phyloP scores from a whole-genome alignment of 345 rosid species.

The Nasturtium officinale region DNA sequence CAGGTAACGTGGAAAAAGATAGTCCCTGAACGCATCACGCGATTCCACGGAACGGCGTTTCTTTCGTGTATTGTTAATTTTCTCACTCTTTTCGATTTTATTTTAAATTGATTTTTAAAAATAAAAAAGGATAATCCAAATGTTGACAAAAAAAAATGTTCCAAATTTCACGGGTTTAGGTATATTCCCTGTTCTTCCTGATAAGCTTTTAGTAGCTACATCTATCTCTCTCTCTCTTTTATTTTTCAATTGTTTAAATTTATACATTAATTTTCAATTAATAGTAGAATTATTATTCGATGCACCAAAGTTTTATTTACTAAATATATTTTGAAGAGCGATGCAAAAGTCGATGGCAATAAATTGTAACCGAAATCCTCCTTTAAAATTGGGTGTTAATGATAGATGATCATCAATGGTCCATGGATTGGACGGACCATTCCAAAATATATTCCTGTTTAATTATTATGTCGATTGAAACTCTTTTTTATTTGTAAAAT shows the following conservation, averaged over 20 bases:
- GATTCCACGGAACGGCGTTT: slow-evolving; percentile 16
- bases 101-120: not conserved
- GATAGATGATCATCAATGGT: slow-evolving; percentile 27
- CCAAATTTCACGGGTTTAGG: slow-evolving; percentile 27
- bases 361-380: slow-evolving; percentile 28
- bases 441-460: slow-evolving; percentile 6
- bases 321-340: not conserved
- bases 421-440: slow-evolving; percentile 29
- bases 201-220: not conserved
- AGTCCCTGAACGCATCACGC: slow-evolving; percentile 33
- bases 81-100: not conserved
- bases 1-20: slow-evolving; percentile 42
- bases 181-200: slow-evolving; percentile 17
- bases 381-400: slow-evolving; percentile 5
- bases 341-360: slow-evolving; percentile 25
- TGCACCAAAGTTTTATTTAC: slow-evolving; percentile 14
- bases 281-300: not conserved
- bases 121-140: slow-evolving; percentile 14
- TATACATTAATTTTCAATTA: not conserved
- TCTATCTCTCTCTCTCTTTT: not conserved
- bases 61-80: slow-evolving; percentile 21
- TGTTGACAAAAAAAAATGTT: not conserved
- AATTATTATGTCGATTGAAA: slow-evolving; percentile 32
- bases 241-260: not conserved
- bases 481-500: slow-evolving; percentile 15